Conservation (phyloP, 345 rosid genomes). For the Cardamine resedifolia region DNA sequence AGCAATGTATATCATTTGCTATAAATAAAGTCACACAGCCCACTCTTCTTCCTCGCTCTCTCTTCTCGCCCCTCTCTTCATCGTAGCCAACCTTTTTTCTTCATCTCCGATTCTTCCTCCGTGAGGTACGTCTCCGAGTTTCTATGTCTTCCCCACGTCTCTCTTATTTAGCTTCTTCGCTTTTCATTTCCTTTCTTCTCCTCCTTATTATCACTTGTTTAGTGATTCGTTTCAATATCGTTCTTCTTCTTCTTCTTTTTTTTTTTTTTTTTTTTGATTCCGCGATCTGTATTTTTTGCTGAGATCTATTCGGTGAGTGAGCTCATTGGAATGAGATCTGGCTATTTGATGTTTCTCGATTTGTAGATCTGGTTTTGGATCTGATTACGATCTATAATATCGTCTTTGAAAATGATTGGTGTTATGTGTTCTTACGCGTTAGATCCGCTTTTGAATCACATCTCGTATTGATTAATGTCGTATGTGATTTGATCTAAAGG, state of each 20-base stretch:
- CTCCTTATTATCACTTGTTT: neutral
- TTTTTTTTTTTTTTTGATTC: conserved; percentile 14
- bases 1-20: conserved; percentile 11
- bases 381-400: conserved; percentile 22
- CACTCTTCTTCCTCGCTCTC: conserved; percentile 40
- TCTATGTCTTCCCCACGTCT: conserved; percentile 34
- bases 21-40: conserved; percentile 39
- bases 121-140: conserved; percentile 38
- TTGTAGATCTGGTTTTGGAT: conserved; percentile 35
- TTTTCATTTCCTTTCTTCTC: neutral
- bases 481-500: conserved; percentile 14
- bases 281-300: conserved; percentile 9
- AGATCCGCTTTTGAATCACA: conserved; percentile 23
- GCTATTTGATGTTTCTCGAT: conserved; percentile 4
- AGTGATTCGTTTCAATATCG: neutral
- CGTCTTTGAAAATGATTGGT: conserved; percentile 19
- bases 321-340: conserved; percentile 30
- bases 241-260: too few species aligned
- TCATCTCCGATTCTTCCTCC: conserved; percentile 39
- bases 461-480: neutral
- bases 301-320: conserved; percentile 30
- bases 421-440: conserved; percentile 8
- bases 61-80: conserved; percentile 7
- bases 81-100: conserved; percentile 31
- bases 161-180: conserved; percentile 21